A percentile compares a stretch with the other conserved stretches of the same genome.
Evolutionary conservation across 495 filamentous ascomycete genomes (phyloP).

Genomic region (Xylaria telfairii): DNA sequence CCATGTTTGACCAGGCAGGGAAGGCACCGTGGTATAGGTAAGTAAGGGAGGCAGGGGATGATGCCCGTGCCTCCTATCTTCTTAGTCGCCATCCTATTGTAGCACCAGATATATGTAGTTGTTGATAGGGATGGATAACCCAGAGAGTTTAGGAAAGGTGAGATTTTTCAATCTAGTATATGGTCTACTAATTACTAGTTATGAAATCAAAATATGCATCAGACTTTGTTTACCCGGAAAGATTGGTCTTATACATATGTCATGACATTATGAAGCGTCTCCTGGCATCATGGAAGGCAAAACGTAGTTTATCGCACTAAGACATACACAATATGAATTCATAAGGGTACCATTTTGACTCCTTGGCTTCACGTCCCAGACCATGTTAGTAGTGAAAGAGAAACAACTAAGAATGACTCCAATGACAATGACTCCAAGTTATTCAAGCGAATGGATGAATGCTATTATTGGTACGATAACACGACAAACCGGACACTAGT

Average conservation of each 20-base stretch:
- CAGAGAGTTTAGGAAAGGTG: neutral
- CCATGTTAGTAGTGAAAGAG: neutral
- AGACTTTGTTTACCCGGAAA: neutral
- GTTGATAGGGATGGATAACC: neutral
- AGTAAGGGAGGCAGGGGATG: too few species aligned
- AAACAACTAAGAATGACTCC: neutral
- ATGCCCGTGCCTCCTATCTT: neutral
- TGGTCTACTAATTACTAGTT: neutral
- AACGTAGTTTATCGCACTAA: neutral
- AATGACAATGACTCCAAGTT: neutral
- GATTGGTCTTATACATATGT: neutral
- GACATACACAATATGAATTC: neutral
- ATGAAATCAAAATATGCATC: neutral
- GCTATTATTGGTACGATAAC: neutral
- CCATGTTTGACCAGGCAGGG: too few species aligned
- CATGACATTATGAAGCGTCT: neutral
- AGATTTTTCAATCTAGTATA: neutral
- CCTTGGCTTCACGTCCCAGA: neutral
- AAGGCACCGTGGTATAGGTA: too few species aligned
- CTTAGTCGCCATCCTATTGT: neutral
- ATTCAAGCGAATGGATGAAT: neutral
- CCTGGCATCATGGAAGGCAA: neutral
- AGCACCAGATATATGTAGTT: neutral
- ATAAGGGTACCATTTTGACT: neutral
- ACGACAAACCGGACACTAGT: neutral